phyloP scores from a whole-genome alignment of 108 stramenopile species.

The Tribonema minus region DNA sequence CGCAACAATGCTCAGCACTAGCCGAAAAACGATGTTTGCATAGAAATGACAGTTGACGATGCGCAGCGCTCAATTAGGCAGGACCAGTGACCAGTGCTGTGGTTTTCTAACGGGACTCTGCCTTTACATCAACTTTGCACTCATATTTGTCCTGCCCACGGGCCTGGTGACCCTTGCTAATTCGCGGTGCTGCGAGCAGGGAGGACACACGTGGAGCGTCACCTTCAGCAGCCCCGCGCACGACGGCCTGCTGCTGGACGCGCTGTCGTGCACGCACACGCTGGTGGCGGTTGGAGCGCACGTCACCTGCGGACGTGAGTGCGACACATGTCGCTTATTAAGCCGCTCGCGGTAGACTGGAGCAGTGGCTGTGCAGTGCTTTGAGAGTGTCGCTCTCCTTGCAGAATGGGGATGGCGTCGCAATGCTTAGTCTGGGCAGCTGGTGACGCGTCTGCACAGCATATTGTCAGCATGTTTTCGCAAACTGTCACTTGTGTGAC shows the following conservation, averaged over 20 bases:
- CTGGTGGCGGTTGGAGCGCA: background rate
- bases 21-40: background rate
- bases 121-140: background rate
- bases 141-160: background rate
- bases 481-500: no score
- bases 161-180: background rate
- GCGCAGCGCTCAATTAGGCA: background rate
- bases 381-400: background rate
- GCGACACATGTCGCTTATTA: background rate
- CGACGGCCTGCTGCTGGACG: conserved; percentile 1
- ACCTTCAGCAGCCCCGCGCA: conserved; percentile 66
- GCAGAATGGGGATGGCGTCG: background rate
- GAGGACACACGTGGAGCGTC: conserved; percentile 59
- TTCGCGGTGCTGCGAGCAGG: background rate
- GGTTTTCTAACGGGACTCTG: conserved; percentile 51
- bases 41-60: background rate
- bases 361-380: background rate
- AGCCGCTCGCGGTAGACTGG: background rate
- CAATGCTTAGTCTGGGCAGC: no score
- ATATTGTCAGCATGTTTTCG: no score
- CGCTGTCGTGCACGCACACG: no score
- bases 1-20: background rate
- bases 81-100: no score
- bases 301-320: no score
- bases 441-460: no score